Percentiles rank a stretch among this genome's conserved stretches.
Evolutionary conservation across 2,329 filamentous ascomycete genomes (phyloP).

Genomic region (Aspergillus phoenicis): DNA sequence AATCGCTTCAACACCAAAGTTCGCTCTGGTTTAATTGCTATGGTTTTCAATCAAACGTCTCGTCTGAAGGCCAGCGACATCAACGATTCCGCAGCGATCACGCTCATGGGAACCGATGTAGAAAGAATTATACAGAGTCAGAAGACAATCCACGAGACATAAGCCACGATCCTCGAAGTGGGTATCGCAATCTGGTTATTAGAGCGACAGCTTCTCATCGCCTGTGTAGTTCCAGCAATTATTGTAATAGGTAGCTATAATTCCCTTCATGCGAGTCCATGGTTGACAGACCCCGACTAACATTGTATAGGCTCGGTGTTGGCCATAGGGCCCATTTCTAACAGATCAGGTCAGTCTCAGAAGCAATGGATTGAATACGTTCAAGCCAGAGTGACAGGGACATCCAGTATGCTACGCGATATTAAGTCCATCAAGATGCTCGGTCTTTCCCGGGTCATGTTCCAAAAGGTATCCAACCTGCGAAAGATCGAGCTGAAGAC

Average conservation of each 20-base stretch:
- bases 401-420: constrained; percentile 27
- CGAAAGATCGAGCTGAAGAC: constrained; percentile 20
- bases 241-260: constrained; percentile 31
- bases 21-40: constrained; percentile 36
- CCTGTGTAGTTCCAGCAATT: constrained; percentile 37
- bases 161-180: constrained; percentile 40
- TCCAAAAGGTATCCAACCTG: constrained; percentile 25
- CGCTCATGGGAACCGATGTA: constrained; percentile 51
- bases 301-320: neutral
- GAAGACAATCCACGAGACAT: constrained; percentile 34
- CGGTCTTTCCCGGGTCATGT: constrained; percentile 40
- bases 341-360: neutral
- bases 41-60: constrained; percentile 51
- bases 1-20: constrained; percentile 34
- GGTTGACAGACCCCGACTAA: neutral
- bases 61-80: constrained; percentile 32
- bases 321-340: constrained; percentile 9
- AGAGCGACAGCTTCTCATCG: constrained; percentile 34
- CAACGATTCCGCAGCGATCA: constrained; percentile 44
- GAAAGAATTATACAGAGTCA: constrained; percentile 33
- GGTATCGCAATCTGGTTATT: constrained; percentile 41
- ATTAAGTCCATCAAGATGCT: constrained; percentile 51
- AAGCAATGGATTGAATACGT: neutral
- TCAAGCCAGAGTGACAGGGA: constrained; percentile 7
- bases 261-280: neutral